A percentile compares a stretch with the other conserved stretches of the same genome.
These are phyloP conservation scores for Hymenoscyphus infarciens DNA, from an alignment of 2,329 filamentous ascomycete genomes.

Conservation along the genomic window DNA sequence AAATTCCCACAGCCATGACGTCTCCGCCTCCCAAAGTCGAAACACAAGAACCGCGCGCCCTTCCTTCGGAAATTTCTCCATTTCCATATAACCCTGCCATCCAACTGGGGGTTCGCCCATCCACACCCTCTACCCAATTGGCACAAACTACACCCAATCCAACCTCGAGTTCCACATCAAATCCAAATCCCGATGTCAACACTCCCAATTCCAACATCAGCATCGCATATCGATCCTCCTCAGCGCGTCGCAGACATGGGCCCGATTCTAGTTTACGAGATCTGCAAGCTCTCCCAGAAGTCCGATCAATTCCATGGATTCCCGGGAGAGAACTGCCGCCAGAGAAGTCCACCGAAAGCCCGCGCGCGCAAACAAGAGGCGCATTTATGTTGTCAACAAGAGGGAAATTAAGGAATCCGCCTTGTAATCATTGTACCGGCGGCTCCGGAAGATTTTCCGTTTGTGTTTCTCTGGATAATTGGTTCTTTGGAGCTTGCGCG, in stretches of 20 bases:
- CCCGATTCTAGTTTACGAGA: constrained; percentile 15
- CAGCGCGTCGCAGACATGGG: constrained; percentile 1
- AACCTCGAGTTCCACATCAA: background rate
- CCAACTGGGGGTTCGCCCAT: background rate
- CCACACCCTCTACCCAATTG: background rate
- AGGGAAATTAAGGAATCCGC: constrained; percentile 21
- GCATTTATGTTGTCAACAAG: constrained; percentile 24
- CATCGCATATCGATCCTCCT: constrained; percentile 3
- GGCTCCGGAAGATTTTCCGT: constrained; percentile 23
- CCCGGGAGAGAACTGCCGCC: constrained; percentile 21
- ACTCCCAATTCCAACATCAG: background rate
- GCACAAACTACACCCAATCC: background rate
- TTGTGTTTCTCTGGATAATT: constrained; percentile 24
- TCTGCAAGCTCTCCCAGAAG: constrained; percentile 22
- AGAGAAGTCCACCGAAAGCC: constrained; percentile 20
- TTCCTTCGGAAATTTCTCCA: background rate
- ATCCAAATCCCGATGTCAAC: background rate
- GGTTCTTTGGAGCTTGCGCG: constrained; percentile 27
- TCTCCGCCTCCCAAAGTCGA: constrained; percentile 5
- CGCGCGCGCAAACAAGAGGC: constrained; percentile 23
- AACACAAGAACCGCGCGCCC: background rate
- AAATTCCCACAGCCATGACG: constrained; percentile 1
- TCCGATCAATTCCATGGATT: constrained; percentile 27
- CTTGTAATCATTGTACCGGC: constrained; percentile 22
- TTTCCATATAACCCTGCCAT: background rate